Base-by-base conservation (phyloP, 2,329 filamentous ascomycete species). In the Exophiala calicioides region DNA sequence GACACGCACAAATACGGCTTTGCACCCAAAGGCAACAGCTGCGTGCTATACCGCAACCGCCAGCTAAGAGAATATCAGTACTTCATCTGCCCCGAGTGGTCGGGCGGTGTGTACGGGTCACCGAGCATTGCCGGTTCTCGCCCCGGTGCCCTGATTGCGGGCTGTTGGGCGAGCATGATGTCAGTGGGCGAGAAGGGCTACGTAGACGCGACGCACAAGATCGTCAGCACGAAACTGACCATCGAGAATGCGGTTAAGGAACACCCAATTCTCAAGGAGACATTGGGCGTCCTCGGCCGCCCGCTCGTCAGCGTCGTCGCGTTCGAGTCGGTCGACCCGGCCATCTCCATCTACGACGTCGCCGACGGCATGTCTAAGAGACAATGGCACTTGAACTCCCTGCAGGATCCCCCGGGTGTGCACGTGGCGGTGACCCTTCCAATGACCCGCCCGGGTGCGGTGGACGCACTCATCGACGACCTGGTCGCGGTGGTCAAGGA, bases 1-100 rank as follows among this genome's bases (percentile, higher is more conserved):
- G 93, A 98, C 67, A 98, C 93, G 2, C 93, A 98, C 79, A 98
- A 98, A 69, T 98, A 98, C 66, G 93, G 93, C 27, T 98, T 98
- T 65, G 93, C 93, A 1, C 93, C 93, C 42, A 98, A 98, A 74
- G 93, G 93, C 58, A 98, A 95, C 77, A 93, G 86, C 41, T 93
- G 90, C 1, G 78, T 95, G 10, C 78, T 98, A 31, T 98, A 98
- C 77, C 88, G 93, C 60, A 86, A 82, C 34, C 79, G 84, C 24
- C 73, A 80, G 35, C 80, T 94, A 57, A 83, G 93, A 58, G 82
- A 82, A 47, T 91, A 95, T 69, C 93, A 98, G 70, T 98, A 98
- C 77, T 98, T 95, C 69, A 85, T 98, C 65, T 88, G 85, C 23
- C 86, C 93, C 5, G 88, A 95, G 70, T 98, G 93, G 93, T 84